phyloP scores from a whole-genome alignment of 768 basidiomycete species.

The Tylopilus felleus region DNA sequence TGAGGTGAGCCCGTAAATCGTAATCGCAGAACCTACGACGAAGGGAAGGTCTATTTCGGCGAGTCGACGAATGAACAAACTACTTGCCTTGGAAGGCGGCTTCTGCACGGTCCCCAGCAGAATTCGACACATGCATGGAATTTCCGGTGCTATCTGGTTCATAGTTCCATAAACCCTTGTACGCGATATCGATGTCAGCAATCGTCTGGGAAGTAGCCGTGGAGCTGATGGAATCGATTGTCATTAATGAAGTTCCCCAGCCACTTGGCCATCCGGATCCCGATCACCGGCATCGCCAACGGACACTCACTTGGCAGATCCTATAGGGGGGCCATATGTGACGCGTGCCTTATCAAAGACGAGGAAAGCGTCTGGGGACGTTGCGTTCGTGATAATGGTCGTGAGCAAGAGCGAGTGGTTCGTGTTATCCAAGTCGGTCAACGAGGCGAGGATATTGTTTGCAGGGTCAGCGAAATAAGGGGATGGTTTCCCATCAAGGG shows the following conservation, averaged over 20 bases:
- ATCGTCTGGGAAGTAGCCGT: conserved; percentile 37
- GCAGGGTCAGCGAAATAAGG: conserved; percentile 23
- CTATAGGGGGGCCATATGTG: conserved; percentile 35
- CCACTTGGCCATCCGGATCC: neutral
- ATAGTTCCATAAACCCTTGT: conserved; percentile 55
- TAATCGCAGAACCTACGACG: conserved; percentile 55
- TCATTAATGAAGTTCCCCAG: conserved; percentile 17
- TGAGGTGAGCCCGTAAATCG: conserved; percentile 58
- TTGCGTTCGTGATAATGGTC: conserved; percentile 36
- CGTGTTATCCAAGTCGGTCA: conserved; percentile 44
- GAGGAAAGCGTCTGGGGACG: conserved; percentile 39
- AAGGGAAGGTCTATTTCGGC: neutral
- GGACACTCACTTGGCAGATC: conserved; percentile 34
- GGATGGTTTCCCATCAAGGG: conserved; percentile 46
- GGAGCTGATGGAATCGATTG: conserved; percentile 29
- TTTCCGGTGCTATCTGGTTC: conserved; percentile 29
- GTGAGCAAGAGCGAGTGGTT: conserved; percentile 57
- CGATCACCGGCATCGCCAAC: conserved; percentile 3
- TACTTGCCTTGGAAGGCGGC: conserved; percentile 47
- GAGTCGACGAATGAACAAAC: neutral
- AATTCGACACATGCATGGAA: conserved; percentile 32
- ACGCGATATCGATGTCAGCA: conserved; percentile 46
- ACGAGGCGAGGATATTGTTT: conserved; percentile 46
- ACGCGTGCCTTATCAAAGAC: conserved; percentile 58
- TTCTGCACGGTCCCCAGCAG: conserved; percentile 44